Percentiles rank a stretch among this genome's conserved stretches.
Conservation (phyloP, 1,284 basidiomycete species). For the Flammula alnicola region DNA sequence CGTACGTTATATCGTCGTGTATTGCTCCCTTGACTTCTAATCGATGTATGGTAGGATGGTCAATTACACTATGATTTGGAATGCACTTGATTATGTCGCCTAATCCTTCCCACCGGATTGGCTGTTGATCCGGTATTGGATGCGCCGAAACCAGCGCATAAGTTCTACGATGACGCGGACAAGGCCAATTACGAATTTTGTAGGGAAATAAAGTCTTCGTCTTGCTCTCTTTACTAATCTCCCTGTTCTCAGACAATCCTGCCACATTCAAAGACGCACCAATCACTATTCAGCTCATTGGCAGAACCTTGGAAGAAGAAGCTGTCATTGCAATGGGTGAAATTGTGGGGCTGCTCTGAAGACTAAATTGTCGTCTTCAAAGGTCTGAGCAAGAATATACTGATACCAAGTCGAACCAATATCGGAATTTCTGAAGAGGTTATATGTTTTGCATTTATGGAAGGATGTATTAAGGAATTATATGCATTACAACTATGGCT, state of each 20-base stretch:
- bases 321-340: constrained; percentile 67
- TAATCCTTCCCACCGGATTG: constrained; percentile 67
- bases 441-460: too few relatives aligned
- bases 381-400: too few relatives aligned
- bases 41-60: constrained; percentile 44
- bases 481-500: too few relatives aligned
- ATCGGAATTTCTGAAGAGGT: too few relatives aligned
- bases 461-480: too few relatives aligned
- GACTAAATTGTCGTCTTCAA: not conserved
- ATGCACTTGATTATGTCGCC: constrained; percentile 71
- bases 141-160: constrained; percentile 41
- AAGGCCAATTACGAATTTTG: constrained; percentile 57
- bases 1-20: constrained; percentile 34
- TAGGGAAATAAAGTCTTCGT: constrained; percentile 37
- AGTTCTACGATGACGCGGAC: constrained; percentile 54
- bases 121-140: constrained; percentile 58
- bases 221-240: not conserved
- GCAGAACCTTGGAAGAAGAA: constrained; percentile 75
- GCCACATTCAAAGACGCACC: constrained; percentile 63
- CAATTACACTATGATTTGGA: constrained; percentile 68
- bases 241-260: constrained; percentile 57
- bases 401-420: too few relatives aligned
- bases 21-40: not conserved
- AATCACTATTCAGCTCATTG: constrained; percentile 72
- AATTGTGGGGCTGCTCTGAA: constrained; percentile 56